Percentiles rank a stretch among this genome's conserved stretches.
These are phyloP conservation scores for Lasiodiplodia sp. DNA, from an alignment of 2,329 filamentous ascomycete species.

Conservation along the genomic window DNA sequence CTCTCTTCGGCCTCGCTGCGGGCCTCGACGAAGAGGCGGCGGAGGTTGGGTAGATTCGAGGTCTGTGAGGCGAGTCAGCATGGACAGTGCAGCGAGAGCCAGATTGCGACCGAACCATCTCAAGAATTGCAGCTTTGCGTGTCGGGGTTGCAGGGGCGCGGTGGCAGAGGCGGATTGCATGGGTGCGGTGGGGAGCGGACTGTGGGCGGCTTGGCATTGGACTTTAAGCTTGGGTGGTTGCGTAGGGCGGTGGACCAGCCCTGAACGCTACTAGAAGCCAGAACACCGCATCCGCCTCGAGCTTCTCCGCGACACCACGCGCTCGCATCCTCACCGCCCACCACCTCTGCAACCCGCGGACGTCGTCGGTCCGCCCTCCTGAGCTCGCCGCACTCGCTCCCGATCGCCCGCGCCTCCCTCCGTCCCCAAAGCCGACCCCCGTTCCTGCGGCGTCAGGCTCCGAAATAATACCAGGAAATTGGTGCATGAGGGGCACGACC, in stretches of 20 bases:
- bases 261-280: conserved; percentile 28
- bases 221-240: conserved; percentile 23
- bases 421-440: conserved; percentile 29
- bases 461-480: conserved; percentile 17
- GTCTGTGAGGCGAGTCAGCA: conserved; percentile 47
- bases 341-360: conserved; percentile 4
- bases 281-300: conserved; percentile 29
- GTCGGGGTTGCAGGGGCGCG: background rate
- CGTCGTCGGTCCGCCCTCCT: background rate
- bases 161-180: conserved; percentile 5
- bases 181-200: background rate
- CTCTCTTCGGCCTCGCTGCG: conserved; percentile 93
- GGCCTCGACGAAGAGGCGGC: conserved; percentile 93
- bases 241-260: conserved; percentile 34
- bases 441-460: conserved; percentile 29
- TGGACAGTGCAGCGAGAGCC: background rate
- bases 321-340: conserved; percentile 7
- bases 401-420: conserved; percentile 12
- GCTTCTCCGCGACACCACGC: conserved; percentile 18
- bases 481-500: conserved; percentile 45
- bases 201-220: conserved; percentile 21
- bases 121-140: background rate
- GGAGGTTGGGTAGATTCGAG: conserved; percentile 90
- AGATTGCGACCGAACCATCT: background rate
- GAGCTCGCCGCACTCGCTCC: conserved; percentile 1